Base-by-base conservation (phyloP, 495 filamentous ascomycete species). In the Aspergillus indologenus region DNA sequence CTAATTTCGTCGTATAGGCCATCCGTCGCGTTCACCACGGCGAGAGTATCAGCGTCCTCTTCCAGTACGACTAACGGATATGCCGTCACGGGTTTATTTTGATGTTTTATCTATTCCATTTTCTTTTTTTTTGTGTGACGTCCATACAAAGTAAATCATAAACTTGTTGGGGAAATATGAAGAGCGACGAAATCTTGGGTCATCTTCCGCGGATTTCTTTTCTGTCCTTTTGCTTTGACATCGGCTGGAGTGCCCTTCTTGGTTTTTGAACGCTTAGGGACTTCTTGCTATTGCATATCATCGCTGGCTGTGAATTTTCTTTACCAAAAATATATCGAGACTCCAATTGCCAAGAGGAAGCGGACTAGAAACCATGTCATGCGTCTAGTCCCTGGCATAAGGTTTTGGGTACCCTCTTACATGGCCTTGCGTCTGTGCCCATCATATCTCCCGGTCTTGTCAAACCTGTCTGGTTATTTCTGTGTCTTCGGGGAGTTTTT, bases 21-120 rank as follows among this genome's bases (percentile, higher is more conserved):
- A 96, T 98, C 69, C 88, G 94, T 52, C 84, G 94, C 46, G 95
- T 98, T 53, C 94, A 98, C 73, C 92, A 98, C 75, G 94, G 94
- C 57, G 94, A 98, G 78, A 96, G 91, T 65, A 96, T 98, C 75
- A 96, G 92, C 71, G 91, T 94, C 54, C 83, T 98, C 54, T 97
- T 98, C 75, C 91, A 94, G 76, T 90, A 94, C 65, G 90, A 95
- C 56, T 83, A 73, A 79, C 59, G 48, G 46, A 54, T 40, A 40
- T 40, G 34, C 34, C 34, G 12, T 40, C 34, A 40, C 34, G 34
- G 34, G 34, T 9, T 40, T 40, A 4, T 40, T 40, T 40, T 9
- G 9, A 7, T 40, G 23, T 45, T 48, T 29, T 58, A 55, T 54
- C 51, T 45, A 26, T 45, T 34, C 45, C 50, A 46, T 23, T 64